Evolutionary conservation across 2,329 filamentous ascomycete species (phyloP).

Genomic region (Moelleriella libera): DNA sequence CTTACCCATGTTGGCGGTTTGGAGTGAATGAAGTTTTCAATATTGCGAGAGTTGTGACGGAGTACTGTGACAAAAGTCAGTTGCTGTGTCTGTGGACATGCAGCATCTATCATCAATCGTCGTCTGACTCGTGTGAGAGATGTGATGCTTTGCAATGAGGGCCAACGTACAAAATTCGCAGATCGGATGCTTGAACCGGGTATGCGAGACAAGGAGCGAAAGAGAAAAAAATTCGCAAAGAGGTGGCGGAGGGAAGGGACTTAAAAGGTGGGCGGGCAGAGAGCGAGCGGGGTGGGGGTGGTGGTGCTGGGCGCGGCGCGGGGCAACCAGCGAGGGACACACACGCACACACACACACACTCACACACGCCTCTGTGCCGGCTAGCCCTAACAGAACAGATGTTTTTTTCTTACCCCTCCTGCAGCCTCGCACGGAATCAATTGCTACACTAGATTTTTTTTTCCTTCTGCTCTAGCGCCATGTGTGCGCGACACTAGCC

Average conservation of each 20-base stretch:
- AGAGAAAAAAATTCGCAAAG: slow-evolving; percentile 19
- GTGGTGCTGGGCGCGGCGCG: slow-evolving; percentile 15
- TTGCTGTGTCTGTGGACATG: background rate
- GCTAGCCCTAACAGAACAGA: slow-evolving; percentile 20
- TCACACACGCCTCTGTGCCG: background rate
- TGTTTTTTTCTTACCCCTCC: slow-evolving; percentile 11
- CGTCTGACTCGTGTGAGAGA: background rate
- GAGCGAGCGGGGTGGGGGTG: slow-evolving; percentile 12
- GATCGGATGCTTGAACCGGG: slow-evolving; percentile 29
- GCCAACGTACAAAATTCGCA: slow-evolving; percentile 22
- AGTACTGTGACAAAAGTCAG: slow-evolving; percentile 2
- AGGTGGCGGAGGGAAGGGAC: slow-evolving; percentile 22
- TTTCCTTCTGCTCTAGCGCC: slow-evolving; percentile 1
- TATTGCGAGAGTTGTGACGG: slow-evolving; percentile 5
- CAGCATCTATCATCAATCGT: background rate
- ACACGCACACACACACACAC: background rate
- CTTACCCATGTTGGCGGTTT: slow-evolving; percentile 41
- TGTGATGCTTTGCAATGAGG: background rate
- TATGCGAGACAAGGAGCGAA: slow-evolving; percentile 28
- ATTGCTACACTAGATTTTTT: slow-evolving; percentile 7
- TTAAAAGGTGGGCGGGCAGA: slow-evolving; percentile 19
- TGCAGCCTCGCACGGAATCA: slow-evolving; percentile 2
- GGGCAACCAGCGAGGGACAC: slow-evolving; percentile 15
- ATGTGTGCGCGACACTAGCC: slow-evolving; percentile 3
- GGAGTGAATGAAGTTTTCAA: slow-evolving; percentile 1